A percentile compares a stretch with the other conserved stretches of the same genome.
Evolutionary conservation across 2,329 filamentous ascomycete species (phyloP).

Genomic region (Polytolypa hystricis): DNA sequence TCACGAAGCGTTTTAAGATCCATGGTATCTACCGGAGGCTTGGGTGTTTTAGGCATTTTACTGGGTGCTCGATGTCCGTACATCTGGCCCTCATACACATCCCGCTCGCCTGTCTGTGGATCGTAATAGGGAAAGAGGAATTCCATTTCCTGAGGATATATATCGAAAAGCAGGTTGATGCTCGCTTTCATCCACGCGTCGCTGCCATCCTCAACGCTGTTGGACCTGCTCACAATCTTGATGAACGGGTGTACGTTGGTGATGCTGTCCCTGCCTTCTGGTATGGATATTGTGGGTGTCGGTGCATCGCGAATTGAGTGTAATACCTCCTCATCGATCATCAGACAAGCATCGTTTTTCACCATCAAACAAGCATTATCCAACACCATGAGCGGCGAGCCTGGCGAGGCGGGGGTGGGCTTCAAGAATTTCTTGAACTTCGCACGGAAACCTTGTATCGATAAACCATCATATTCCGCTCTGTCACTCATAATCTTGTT

Average conservation of each 20-base stretch:
- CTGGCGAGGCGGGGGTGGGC: too few species aligned
- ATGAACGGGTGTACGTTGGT: neutral
- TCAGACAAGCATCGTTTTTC: too few species aligned
- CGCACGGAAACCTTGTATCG: too few species aligned
- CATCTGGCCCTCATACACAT: neutral
- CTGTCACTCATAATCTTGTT: too few species aligned
- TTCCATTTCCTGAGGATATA: neutral
- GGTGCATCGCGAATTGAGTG: constrained; percentile 5
- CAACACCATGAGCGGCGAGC: too few species aligned
- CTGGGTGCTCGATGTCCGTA: neutral
- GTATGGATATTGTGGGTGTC: constrained; percentile 2
- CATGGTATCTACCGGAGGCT: too few species aligned
- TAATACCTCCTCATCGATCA: constrained; percentile 6
- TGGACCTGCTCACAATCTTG: neutral
- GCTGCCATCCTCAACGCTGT: neutral
- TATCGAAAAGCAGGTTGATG: neutral
- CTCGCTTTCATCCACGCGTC: constrained; percentile 1
- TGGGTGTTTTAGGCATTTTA: neutral
- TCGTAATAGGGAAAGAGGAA: neutral
- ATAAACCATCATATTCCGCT: too few species aligned
- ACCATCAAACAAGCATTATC: too few species aligned
- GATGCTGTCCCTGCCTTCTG: neutral
- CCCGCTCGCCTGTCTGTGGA: neutral
- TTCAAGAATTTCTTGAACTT: too few species aligned
- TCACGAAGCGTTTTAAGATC: too few species aligned